Evolutionary conservation across 176 grass and related monocot species (phyloP), one percentile per base, ranked within the genome.

Genomic region (Aegilops bicornis): DNA sequence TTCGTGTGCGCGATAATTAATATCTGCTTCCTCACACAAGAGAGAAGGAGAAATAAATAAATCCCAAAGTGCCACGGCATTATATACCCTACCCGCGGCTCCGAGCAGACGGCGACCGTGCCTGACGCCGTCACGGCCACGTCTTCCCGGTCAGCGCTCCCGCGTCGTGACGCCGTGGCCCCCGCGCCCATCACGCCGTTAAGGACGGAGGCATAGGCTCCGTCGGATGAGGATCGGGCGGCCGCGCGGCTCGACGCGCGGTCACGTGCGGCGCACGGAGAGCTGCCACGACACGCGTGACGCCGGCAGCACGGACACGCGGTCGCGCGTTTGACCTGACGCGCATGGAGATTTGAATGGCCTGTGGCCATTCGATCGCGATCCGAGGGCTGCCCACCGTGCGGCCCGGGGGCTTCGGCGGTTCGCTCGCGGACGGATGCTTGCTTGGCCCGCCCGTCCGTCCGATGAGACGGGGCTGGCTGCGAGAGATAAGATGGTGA

Each of bases 271-370:
- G 7, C 22, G 11, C 60, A 8, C 47, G 32, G 43, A 7, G 56
- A 1, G 10, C 7, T 2, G 42, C n/a, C 58, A 37, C 80, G 88
- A 56, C 91, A 82, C 88, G 88, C 54, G 54, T 80, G 87, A 86
- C 79, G 68, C 73, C 27, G 13, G 20, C 64, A 48, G 68, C 30
- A 32, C 6, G 37, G 33, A 76, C 85, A 87, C 88, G 91, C 81
- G 87, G 69, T 83, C 71, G 31, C 52, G 30, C 52, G 13, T 93
- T 83, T 88, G 91, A 93, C 85, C 78, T 69, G 60, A 88, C 88
- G 82, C 85, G 78, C 81, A 80, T 11, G 62, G 22, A 13, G 52
- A 3, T 32, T 88, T 63, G 79, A 89, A 86, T 25, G 42, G 6
- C 0, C 0, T 0, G 0, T 0, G 0, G 11, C 48, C 83, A 82